A percentile compares a stretch with the other conserved stretches of the same genome.
Conservation (phyloP, 1,139 yeast species). For the Blastobotrys arbuscula region DNA sequence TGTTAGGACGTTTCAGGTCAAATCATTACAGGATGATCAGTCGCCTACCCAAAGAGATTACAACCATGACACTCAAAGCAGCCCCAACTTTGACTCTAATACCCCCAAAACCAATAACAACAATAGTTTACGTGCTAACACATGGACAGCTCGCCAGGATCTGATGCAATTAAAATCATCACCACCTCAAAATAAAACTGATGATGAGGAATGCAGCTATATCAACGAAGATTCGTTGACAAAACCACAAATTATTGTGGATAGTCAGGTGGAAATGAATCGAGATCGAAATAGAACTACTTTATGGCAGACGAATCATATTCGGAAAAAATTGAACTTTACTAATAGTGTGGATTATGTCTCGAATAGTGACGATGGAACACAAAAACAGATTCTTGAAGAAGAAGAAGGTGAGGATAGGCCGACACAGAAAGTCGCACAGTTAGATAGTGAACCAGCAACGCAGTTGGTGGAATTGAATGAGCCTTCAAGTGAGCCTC, state of each 20-base stretch:
- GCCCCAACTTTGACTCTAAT: not conserved
- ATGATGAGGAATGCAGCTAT: conserved; percentile 6
- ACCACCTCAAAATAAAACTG: conserved; percentile 3
- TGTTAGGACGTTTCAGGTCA: not conserved
- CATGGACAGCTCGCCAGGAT: conserved; percentile 2
- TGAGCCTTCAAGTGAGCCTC: not conserved
- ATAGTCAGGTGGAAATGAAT: conserved; percentile 11
- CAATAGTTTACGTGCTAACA: conserved; percentile 3
- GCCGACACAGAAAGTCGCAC: conserved; percentile 1
- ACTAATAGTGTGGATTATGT: not conserved
- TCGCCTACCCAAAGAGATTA: conserved; percentile 8
- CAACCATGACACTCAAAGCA: conserved; percentile 6
- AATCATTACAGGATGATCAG: not conserved
- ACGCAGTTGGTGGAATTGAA: not conserved
- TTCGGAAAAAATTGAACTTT: not conserved
- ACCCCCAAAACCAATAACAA: not conserved
- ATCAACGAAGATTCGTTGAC: conserved; percentile 8
- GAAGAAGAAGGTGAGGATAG: not conserved
- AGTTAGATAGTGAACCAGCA: not conserved
- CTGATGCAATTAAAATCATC: conserved; percentile 1
- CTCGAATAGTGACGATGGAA: not conserved
- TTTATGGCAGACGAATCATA: conserved; percentile 2
- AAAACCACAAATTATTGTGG: not conserved
- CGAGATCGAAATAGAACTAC: conserved; percentile 6
- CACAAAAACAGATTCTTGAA: not conserved